A percentile compares a stretch with the other conserved stretches of the same genome.
phyloP scores from a whole-genome alignment of 1,284 basidiomycete genomes.

The Fereydounia khargensis region DNA sequence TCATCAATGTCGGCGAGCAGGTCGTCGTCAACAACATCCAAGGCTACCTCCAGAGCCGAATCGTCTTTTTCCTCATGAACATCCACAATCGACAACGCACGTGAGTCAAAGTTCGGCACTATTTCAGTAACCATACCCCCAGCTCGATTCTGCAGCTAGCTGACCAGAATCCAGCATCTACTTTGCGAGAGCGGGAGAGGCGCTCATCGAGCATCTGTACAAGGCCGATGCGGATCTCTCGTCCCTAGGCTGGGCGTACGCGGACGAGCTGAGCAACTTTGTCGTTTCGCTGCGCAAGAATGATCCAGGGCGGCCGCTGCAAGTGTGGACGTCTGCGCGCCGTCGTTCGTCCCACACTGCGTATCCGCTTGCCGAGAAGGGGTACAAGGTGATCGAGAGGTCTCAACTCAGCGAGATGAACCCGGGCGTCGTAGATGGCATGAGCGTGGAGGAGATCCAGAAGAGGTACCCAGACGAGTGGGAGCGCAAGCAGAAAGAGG shows the following conservation, averaged over 20 bases:
- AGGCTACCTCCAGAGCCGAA: conserved; percentile 79
- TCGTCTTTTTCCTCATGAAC: conserved; percentile 97
- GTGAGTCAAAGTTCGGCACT: too few species aligned
- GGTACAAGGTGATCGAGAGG: conserved; percentile 77
- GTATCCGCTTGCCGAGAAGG: conserved; percentile 78
- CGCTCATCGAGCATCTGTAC: conserved; percentile 93
- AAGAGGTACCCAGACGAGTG: conserved; percentile 90
- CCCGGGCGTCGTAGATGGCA: conserved; percentile 76
- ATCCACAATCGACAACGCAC: conserved; percentile 88
- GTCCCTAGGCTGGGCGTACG: conserved; percentile 90
- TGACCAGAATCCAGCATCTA: conserved; percentile 62
- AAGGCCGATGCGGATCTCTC: conserved; percentile 97
- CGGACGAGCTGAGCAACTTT: conserved; percentile 64
- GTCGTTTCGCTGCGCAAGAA: conserved; percentile 43
- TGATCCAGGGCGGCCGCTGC: conserved; percentile 12
- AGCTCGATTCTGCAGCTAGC: too few species aligned
- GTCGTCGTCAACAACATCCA: conserved; percentile 70
- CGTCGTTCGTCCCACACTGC: conserved; percentile 90
- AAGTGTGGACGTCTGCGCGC: conserved; percentile 97
- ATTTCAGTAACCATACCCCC: too few species aligned
- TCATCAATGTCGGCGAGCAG: conserved; percentile 76
- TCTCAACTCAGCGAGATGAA: conserved; percentile 97
- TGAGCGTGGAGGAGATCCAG: conserved; percentile 83
- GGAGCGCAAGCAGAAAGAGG: conserved; percentile 81
- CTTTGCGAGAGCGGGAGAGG: conserved; percentile 54